Evolutionary conservation across 2,329 filamentous ascomycete species (phyloP).

Genomic region (Fusarium napiforme): DNA sequence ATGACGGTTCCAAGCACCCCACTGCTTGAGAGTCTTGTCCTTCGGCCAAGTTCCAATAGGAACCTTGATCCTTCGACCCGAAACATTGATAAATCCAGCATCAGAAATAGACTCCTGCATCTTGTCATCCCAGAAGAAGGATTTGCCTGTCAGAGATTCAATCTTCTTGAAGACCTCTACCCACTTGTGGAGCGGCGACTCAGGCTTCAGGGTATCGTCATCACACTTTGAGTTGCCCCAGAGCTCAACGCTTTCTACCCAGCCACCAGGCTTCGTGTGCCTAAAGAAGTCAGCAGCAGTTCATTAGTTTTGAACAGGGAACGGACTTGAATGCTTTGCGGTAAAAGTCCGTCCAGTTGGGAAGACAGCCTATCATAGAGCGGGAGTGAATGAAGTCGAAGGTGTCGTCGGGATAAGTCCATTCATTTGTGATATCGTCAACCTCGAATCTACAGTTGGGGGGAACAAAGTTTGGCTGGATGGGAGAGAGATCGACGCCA

Average conservation of each 20-base stretch:
- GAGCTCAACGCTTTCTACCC: conserved; percentile 36
- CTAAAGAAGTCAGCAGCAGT: conserved; percentile 42
- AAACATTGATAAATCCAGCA: conserved; percentile 36
- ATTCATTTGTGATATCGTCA: conserved; percentile 67
- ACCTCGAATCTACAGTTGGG: conserved; percentile 73
- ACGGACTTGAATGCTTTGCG: conserved; percentile 53
- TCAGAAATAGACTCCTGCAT: conserved; percentile 22
- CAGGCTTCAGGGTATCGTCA: conserved; percentile 36
- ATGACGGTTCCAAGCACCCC: conserved; percentile 42
- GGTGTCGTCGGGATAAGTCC: conserved; percentile 56
- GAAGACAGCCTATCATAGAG: conserved; percentile 63
- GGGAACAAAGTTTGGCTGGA: conserved; percentile 67
- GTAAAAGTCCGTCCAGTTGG: conserved; percentile 63
- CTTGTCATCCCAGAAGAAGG: conserved; percentile 26
- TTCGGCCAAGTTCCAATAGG: conserved; percentile 46
- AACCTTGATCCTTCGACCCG: conserved; percentile 33
- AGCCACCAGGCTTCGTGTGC: conserved; percentile 30
- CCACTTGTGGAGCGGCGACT: conserved; percentile 23
- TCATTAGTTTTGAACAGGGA: no score
- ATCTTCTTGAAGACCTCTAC: conserved; percentile 13
- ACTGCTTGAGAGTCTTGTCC: conserved; percentile 44
- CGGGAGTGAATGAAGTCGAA: conserved; percentile 71
- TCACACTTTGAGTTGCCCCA: conserved; percentile 39
- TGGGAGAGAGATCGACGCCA: conserved; percentile 68
- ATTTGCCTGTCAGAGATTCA: conserved; percentile 15